Percentiles rank a stretch among this genome's conserved stretches.
Conservation (phyloP, 371 early-diverging fungal genomes). For the Blyttiomyces sp. region DNA sequence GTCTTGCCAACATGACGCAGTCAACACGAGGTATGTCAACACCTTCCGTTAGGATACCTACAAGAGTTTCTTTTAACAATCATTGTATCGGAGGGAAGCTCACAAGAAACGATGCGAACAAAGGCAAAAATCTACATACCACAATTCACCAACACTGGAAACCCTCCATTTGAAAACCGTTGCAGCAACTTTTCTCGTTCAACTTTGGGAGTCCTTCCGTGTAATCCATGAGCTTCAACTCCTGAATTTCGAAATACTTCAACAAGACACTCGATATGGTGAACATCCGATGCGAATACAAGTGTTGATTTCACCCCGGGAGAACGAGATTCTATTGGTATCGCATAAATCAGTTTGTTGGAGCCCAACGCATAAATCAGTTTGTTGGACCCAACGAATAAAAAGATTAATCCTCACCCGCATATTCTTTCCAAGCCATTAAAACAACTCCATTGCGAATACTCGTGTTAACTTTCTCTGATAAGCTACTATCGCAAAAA, state of each 20-base stretch:
- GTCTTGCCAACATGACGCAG: slow-evolving; percentile 83
- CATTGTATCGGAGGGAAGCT: slow-evolving; percentile 7
- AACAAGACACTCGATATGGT: slow-evolving; percentile 63
- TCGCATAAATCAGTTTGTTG: background rate
- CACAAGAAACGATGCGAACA: slow-evolving; percentile 71
- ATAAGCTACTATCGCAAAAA: slow-evolving; percentile 56
- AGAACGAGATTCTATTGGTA: background rate
- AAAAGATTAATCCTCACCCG: too few species aligned
- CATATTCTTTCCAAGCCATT: slow-evolving; percentile 58
- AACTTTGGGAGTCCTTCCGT: slow-evolving; percentile 54
- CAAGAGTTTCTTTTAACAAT: too few species aligned
- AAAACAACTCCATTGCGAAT: slow-evolving; percentile 68
- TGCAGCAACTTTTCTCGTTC: slow-evolving; percentile 57
- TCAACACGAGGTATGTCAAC: slow-evolving; percentile 85
- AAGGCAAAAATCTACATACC: slow-evolving; percentile 29
- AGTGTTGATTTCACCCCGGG: slow-evolving; percentile 50
- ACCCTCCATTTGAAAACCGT: slow-evolving; percentile 58
- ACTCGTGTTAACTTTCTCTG: slow-evolving; percentile 61
- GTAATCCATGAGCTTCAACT: slow-evolving; percentile 59
- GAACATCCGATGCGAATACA: slow-evolving; percentile 85
- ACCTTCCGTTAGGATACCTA: slow-evolving; percentile 46
- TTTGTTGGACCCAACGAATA: too few species aligned
- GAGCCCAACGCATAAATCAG: too few species aligned
- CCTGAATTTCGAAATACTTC: slow-evolving; percentile 59
- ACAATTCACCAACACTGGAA: slow-evolving; percentile 88